phyloP scores from a whole-genome alignment of 352 stramenopile genomes.

The Phytopythium mirpurense region DNA sequence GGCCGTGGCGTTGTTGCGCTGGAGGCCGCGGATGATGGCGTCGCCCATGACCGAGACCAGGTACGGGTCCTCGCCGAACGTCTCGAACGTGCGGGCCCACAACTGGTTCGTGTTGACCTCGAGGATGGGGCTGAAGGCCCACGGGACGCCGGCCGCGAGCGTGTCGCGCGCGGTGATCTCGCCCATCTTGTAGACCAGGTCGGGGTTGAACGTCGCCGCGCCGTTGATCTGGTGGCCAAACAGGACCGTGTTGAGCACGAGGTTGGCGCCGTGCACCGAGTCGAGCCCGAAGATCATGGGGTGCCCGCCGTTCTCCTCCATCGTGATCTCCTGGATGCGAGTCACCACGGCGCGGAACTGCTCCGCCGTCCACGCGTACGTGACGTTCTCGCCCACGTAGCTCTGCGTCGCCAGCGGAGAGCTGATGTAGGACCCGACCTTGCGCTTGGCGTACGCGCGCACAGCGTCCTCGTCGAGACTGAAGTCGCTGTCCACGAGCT shows the following conservation, averaged over 20 bases:
- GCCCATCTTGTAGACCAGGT: conserved; percentile 46
- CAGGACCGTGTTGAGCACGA: conserved; percentile 56
- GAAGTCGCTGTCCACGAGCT: conserved; percentile 56
- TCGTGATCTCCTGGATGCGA: conserved; percentile 58
- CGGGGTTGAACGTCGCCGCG: conserved; percentile 78
- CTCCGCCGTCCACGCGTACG: conserved; percentile 30
- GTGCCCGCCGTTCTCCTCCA: conserved; percentile 37
- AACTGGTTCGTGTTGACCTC: conserved; percentile 83
- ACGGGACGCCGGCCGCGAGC: conserved; percentile 64
- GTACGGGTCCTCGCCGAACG: conserved; percentile 90
- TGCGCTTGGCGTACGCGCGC: conserved; percentile 48
- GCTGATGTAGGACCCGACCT: conserved; percentile 84
- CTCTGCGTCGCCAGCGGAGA: conserved; percentile 39
- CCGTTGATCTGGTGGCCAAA: conserved; percentile 83
- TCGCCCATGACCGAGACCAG: conserved; percentile 67
- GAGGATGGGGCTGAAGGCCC: conserved; percentile 79
- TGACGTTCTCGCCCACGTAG: conserved; percentile 5
- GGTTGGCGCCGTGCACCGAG: conserved; percentile 80
- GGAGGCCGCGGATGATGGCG: conserved; percentile 71
- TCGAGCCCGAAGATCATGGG: conserved; percentile 79
- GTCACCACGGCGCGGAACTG: conserved; percentile 55
- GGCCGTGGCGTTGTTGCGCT: conserved; percentile 57
- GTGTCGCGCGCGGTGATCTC: conserved; percentile 68
- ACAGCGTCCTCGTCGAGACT: conserved; percentile 57
- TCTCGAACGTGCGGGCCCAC: conserved; percentile 90